Conservation (phyloP, 2,329 filamentous ascomycete genomes). For the Pseudomassariella vexata region DNA sequence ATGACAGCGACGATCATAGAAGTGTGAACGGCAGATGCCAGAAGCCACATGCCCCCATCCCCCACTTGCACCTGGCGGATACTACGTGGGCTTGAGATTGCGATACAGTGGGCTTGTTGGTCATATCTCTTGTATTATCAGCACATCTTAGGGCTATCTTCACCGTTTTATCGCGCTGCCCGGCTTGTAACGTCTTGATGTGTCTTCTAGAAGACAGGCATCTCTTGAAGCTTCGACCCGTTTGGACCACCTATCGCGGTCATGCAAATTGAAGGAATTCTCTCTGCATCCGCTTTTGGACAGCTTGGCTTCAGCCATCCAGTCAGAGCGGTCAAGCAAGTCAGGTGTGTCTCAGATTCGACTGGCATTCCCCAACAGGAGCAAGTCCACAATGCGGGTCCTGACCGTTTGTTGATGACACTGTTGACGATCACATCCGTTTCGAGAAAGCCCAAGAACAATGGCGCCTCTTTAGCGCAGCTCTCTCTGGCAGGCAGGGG, state of each 20-base stretch:
- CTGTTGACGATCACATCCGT: conserved; percentile 20
- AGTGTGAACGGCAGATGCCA: conserved; percentile 16
- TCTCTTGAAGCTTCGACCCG: not conserved
- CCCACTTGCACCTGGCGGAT: conserved; percentile 9
- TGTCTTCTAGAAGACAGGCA: conserved; percentile 6
- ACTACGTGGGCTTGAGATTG: conserved; percentile 7
- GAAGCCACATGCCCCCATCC: conserved; percentile 12
- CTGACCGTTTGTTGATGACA: conserved; percentile 19
- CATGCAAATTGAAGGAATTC: conserved; percentile 21
- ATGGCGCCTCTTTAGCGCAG: conserved; percentile 10
- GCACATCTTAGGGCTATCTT: too few species aligned
- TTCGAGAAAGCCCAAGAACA: conserved; percentile 13
- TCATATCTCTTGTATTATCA: too few species aligned
- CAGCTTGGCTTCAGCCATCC: conserved; percentile 12
- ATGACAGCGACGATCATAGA: conserved; percentile 15
- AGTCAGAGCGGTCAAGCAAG: conserved; percentile 20
- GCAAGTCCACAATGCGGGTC: conserved; percentile 8
- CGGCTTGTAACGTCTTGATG: too few species aligned
- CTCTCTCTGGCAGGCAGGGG: not conserved
- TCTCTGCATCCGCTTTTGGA: conserved; percentile 14
- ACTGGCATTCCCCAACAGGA: conserved; percentile 26
- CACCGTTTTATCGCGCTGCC: too few species aligned
- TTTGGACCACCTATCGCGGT: conserved; percentile 1
- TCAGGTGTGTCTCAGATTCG: conserved; percentile 28
- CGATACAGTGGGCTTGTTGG: too few species aligned